Conservation (phyloP, 106 monocot genomes). For the Dendrobium chrysotoxum region DNA sequence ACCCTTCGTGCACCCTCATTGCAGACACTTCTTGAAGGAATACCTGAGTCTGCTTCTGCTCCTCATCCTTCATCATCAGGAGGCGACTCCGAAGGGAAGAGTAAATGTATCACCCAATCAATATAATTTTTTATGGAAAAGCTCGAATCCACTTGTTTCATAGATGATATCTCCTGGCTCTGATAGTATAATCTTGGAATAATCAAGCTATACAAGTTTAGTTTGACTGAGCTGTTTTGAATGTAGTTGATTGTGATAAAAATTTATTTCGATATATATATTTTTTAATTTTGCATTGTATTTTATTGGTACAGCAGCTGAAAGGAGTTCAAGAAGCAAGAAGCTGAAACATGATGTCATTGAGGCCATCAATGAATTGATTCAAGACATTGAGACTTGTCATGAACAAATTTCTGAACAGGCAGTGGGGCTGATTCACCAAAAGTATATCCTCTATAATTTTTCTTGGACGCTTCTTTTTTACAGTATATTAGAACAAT, state of each 20-base stretch:
- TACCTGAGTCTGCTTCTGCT: conserved; percentile 37
- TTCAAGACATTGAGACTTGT: conserved; percentile 85
- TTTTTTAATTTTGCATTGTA: conserved; percentile 10
- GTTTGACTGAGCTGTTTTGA: not conserved
- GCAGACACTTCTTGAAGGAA: conserved; percentile 90
- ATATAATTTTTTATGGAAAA: not conserved
- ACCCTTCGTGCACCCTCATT: conserved; percentile 89
- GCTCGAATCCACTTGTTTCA: not conserved
- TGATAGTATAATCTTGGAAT: not conserved
- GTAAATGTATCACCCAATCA: conserved; percentile 52
- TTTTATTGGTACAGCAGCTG: conserved; percentile 44
- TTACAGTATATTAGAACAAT: too few relatives aligned
- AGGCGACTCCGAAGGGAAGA: conserved; percentile 95
- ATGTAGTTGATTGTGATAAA: not conserved
- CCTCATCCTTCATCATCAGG: conserved; percentile 59
- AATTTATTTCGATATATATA: not conserved
- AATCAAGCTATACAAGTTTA: not conserved
- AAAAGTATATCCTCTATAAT: conserved; percentile 53
- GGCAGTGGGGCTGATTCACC: conserved; percentile 97
- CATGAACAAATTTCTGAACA: conserved; percentile 94
- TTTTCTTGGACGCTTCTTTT: too few relatives aligned
- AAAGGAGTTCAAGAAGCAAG: conserved; percentile 51
- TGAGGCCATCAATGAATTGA: conserved; percentile 89
- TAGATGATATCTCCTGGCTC: not conserved
- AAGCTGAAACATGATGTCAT: conserved; percentile 90